Evolutionary conservation across 2,329 filamentous ascomycete species (phyloP).

Genomic region (Aspergillus ochraceus): DNA sequence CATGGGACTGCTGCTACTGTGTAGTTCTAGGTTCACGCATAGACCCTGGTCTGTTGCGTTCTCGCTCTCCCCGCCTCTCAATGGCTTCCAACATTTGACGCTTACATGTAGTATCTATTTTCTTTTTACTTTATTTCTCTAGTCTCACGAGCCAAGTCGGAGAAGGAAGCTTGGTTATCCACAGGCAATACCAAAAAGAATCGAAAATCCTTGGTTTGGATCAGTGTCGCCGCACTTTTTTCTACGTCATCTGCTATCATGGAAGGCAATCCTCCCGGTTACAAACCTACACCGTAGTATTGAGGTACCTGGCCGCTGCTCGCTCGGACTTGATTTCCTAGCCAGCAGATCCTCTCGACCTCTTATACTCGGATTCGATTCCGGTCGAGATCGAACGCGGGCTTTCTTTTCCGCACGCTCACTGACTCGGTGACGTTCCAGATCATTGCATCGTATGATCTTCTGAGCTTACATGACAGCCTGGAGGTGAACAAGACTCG

Average conservation of each 20-base stretch:
- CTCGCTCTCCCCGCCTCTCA: too few relatives aligned
- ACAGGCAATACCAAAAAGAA: neutral
- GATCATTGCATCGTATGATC: neutral
- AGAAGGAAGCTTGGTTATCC: neutral
- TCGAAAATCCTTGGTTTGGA: neutral
- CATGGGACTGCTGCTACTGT: too few relatives aligned
- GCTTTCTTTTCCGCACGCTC: neutral
- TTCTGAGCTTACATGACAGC: neutral
- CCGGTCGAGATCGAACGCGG: neutral
- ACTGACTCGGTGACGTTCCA: neutral
- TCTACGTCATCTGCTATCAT: too few relatives aligned
- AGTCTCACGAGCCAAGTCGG: neutral
- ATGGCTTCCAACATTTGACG: too few relatives aligned
- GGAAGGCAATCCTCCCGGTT: neutral
- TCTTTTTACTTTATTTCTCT: neutral
- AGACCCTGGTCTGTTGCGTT: too few relatives aligned
- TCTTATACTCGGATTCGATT: neutral
- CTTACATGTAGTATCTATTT: neutral
- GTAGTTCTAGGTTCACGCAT: too few relatives aligned
- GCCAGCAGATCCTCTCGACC: neutral
- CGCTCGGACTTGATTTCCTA: slow-evolving; percentile 12
- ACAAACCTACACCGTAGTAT: neutral
- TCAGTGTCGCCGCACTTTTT: neutral
- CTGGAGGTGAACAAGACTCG: too few relatives aligned
- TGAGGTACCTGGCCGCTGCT: neutral